Evolutionary conservation across 768 basidiomycete genomes (phyloP).

Genomic region (Trametes cingulata): DNA sequence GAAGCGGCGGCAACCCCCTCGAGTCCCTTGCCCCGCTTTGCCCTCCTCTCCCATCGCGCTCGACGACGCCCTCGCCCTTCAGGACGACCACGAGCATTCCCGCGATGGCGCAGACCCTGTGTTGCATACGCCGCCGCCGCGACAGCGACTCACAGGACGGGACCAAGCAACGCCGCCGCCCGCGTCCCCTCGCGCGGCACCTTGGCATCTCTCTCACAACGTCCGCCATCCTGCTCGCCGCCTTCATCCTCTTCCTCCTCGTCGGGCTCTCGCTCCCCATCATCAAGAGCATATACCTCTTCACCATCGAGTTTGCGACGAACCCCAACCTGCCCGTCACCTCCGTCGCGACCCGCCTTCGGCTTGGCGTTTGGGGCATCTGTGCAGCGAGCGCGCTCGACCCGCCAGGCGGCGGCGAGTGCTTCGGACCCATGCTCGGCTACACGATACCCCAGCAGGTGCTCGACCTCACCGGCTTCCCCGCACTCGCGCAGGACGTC

Average conservation of each 20-base stretch:
- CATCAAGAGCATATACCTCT: conserved; percentile 66
- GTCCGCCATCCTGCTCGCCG: conserved; percentile 50
- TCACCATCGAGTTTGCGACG: conserved; percentile 46
- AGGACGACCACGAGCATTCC: conserved; percentile 1
- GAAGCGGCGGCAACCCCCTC: not conserved
- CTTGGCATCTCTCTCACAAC: conserved; percentile 48
- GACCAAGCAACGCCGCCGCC: conserved; percentile 13
- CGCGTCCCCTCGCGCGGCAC: conserved; percentile 37
- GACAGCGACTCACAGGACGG: conserved; percentile 8
- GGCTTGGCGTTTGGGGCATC: conserved; percentile 83
- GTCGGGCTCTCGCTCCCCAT: conserved; percentile 77
- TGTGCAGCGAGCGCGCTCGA: conserved; percentile 53
- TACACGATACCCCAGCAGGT: conserved; percentile 56
- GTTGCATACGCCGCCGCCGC: not conserved
- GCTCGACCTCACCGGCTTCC: conserved; percentile 44
- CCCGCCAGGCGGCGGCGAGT: conserved; percentile 44
- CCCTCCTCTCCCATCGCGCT: conserved; percentile 9
- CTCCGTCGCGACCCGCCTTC: conserved; percentile 57
- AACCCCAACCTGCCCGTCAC: conserved; percentile 40
- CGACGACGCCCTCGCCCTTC: conserved; percentile 1
- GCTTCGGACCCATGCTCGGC: conserved; percentile 66
- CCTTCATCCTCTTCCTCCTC: conserved; percentile 75
- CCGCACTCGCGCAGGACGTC: conserved; percentile 45
- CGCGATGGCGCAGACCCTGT: conserved; percentile 6
- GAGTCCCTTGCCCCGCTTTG: not conserved